These are phyloP conservation scores for Capronia epimyces DNA, from an alignment of 2,329 filamentous ascomycete species.

Conservation along the genomic window DNA sequence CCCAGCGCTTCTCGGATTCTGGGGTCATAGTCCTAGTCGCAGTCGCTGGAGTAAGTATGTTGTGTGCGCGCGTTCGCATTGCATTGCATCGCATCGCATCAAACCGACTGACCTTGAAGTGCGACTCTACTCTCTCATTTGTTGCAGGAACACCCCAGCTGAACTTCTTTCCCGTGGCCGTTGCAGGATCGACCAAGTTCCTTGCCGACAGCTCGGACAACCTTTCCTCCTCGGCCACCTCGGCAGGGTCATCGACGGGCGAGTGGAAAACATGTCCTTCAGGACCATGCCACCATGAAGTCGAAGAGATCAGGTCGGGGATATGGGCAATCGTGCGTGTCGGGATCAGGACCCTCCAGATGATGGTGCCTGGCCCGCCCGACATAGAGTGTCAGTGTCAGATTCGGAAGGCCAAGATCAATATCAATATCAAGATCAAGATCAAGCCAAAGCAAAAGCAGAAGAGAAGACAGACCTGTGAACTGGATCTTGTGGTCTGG, in stretches of 20 bases:
- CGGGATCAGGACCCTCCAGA: constrained; percentile 44
- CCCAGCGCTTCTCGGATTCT: constrained; percentile 39
- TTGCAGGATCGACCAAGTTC: constrained; percentile 32
- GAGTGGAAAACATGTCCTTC: constrained; percentile 42
- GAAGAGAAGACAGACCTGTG: constrained; percentile 30
- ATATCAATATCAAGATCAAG: no score
- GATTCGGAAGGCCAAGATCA: no score
- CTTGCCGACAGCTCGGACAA: constrained; percentile 40
- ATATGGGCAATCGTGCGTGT: constrained; percentile 34
- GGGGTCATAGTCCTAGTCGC: constrained; percentile 40
- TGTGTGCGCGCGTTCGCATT: background rate
- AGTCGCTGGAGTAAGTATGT: background rate
- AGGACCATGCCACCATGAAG: constrained; percentile 44
- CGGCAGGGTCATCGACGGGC: constrained; percentile 34
- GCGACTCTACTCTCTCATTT: constrained; percentile 29
- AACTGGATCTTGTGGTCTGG: constrained; percentile 44
- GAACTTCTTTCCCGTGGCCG: constrained; percentile 16
- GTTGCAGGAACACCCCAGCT: constrained; percentile 28
- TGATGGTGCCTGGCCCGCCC: constrained; percentile 44
- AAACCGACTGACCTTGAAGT: constrained; percentile 33
- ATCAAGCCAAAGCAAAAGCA: background rate
- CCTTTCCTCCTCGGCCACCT: constrained; percentile 28
- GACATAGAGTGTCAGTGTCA: no score
- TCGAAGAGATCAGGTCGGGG: constrained; percentile 32
- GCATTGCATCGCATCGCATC: no score